These are phyloP conservation scores for Phytopythium mirpurense DNA, from an alignment of 352 stramenopile genomes.

Conservation along the genomic window DNA sequence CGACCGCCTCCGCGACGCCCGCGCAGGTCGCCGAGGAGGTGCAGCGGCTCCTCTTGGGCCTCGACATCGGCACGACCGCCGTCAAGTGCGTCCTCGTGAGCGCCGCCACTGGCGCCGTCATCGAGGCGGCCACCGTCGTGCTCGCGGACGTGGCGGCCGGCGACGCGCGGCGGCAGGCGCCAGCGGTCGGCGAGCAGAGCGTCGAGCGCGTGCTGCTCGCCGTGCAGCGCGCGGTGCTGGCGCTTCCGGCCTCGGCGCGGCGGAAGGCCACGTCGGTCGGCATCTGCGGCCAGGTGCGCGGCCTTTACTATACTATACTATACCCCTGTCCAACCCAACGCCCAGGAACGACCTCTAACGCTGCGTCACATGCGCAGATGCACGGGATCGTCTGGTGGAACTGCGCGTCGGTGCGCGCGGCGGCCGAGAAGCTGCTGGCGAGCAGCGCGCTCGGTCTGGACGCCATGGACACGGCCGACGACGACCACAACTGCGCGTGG, in stretches of 20 bases:
- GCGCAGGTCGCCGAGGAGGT: conserved; percentile 12
- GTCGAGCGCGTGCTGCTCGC: conserved; percentile 46
- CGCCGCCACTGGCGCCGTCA: conserved; percentile 13
- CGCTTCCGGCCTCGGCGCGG: conserved; percentile 23
- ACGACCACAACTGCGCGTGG: conserved; percentile 28
- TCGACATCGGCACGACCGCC: conserved; percentile 76
- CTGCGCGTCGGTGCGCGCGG: conserved; percentile 26
- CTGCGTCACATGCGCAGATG: conserved; percentile 73
- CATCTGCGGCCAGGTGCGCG: conserved; percentile 59
- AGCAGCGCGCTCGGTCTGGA: neutral
- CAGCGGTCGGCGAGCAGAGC: conserved; percentile 23
- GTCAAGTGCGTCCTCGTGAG: conserved; percentile 70
- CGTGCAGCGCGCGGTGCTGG: conserved; percentile 25
- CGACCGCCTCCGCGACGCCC: neutral
- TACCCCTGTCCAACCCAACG: no score
- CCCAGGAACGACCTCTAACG: neutral
- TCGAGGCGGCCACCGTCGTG: conserved; percentile 28
- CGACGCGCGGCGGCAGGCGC: conserved; percentile 7
- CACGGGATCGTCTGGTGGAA: conserved; percentile 84
- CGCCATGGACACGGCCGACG: conserved; percentile 4
- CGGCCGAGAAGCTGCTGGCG: conserved; percentile 23
- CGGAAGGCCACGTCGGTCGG: conserved; percentile 33
- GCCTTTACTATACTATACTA: no score
- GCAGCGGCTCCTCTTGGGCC: conserved; percentile 32
- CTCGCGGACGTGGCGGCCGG: conserved; percentile 27